Percentiles rank a stretch among this genome's conserved stretches.
Evolutionary conservation across 768 basidiomycete genomes (phyloP).

Genomic region (Agrocybe pediades): DNA sequence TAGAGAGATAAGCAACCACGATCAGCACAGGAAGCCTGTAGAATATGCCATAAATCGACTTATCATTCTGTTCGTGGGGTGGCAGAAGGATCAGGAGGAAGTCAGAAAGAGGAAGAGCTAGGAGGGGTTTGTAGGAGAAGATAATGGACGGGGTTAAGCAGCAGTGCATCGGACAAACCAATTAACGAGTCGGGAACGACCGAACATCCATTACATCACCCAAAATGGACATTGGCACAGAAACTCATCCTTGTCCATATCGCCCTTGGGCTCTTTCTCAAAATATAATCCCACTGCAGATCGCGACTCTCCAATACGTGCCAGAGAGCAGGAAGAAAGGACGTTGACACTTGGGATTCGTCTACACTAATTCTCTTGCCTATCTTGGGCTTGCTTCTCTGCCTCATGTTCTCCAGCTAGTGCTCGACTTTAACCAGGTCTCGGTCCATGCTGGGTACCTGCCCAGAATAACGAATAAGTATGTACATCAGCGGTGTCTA

Average conservation of each 20-base stretch:
- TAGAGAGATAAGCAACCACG: slow-evolving; percentile 35
- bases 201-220: slow-evolving; percentile 2
- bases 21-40: slow-evolving; percentile 7
- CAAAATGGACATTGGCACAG: not conserved
- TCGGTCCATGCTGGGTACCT: too few species aligned
- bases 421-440: not conserved
- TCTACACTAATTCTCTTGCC: too few species aligned
- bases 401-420: not conserved
- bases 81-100: not conserved
- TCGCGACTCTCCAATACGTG: too few species aligned
- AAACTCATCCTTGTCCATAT: not conserved
- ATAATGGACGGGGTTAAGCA: slow-evolving; percentile 12
- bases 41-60: slow-evolving; percentile 34
- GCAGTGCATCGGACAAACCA: not conserved
- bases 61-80: slow-evolving; percentile 51
- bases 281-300: too few species aligned
- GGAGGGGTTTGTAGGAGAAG: not conserved
- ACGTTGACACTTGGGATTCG: too few species aligned
- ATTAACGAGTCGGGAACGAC: slow-evolving; percentile 10
- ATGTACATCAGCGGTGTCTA: not conserved
- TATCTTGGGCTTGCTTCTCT: not conserved
- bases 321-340: too few species aligned
- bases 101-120: not conserved
- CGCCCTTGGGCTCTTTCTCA: not conserved
- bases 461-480: not conserved